Percentiles rank a stretch among this genome's conserved stretches.
Evolutionary conservation across 2,329 filamentous ascomycete species (phyloP).

Genomic region (Verticillium klebahnii): DNA sequence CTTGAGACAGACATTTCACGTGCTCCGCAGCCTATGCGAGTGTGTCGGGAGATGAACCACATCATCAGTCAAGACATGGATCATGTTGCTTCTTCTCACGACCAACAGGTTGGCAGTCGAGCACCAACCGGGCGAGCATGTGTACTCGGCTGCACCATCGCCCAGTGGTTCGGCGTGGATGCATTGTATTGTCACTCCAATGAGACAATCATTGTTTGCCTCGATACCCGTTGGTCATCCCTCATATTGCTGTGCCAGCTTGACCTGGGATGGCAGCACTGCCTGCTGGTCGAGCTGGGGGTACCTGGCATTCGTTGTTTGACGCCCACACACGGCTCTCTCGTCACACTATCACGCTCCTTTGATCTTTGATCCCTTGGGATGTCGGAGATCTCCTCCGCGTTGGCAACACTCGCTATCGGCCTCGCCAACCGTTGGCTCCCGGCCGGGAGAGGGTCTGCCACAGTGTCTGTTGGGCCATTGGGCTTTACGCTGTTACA

Average conservation of each 20-base stretch:
- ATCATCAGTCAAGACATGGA: not conserved
- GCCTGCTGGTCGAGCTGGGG: not conserved
- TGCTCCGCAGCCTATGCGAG: not conserved
- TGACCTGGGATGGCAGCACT: not conserved
- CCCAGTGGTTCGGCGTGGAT: not conserved
- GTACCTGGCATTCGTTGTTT: not conserved
- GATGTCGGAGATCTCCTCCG: not conserved
- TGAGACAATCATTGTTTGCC: not conserved
- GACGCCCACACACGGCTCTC: not conserved
- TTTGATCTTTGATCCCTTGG: not conserved
- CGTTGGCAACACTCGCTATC: not conserved
- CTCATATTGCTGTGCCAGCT: not conserved
- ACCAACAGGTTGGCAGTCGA: not conserved
- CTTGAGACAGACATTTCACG: not conserved
- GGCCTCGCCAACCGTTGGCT: not conserved
- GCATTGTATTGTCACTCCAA: not conserved
- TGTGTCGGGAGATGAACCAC: not conserved
- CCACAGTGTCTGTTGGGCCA: not conserved
- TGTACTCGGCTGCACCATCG: not conserved
- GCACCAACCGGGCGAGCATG: not conserved
- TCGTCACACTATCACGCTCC: not conserved
- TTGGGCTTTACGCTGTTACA: no score
- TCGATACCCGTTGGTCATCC: not conserved
- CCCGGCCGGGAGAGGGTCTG: not conserved
- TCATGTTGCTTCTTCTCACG: not conserved